These are phyloP conservation scores for Penicillium digitatum DNA, from an alignment of 2,329 filamentous ascomycete species.

Conservation along the genomic window DNA sequence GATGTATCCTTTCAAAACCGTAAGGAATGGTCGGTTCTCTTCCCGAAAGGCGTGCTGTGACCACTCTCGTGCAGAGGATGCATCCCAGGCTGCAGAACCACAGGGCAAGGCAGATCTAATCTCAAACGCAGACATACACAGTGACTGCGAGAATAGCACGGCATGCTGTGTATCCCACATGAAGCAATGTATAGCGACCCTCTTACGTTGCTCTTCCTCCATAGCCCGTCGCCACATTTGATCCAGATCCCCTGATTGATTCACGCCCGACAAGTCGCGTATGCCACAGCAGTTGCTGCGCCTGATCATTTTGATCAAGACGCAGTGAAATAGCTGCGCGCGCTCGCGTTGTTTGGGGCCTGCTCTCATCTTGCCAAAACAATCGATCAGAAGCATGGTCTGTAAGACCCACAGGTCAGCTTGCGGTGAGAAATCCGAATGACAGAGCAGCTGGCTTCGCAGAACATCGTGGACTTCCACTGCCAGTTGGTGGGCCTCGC, in stretches of 20 bases:
- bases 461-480: slow-evolving; percentile 61
- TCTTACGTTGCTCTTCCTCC: slow-evolving; percentile 56
- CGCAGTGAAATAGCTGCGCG: slow-evolving; percentile 57
- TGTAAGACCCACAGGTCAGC: slow-evolving; percentile 60
- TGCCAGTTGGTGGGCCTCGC: slow-evolving; percentile 57
- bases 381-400: slow-evolving; percentile 60
- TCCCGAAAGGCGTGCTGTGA: slow-evolving; percentile 40
- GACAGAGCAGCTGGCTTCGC: slow-evolving; percentile 57
- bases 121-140: slow-evolving; percentile 64
- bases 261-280: slow-evolving; percentile 34
- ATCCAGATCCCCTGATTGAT: slow-evolving; percentile 42
- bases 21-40: slow-evolving; percentile 45
- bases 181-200: slow-evolving; percentile 59
- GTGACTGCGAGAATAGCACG: slow-evolving; percentile 61
- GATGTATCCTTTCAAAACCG: slow-evolving; percentile 56
- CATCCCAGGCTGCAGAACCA: slow-evolving; percentile 55
- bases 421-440: slow-evolving; percentile 55
- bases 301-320: slow-evolving; percentile 54
- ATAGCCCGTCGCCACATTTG: slow-evolving; percentile 53
- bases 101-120: slow-evolving; percentile 56
- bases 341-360: slow-evolving; percentile 62
- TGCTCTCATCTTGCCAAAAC: slow-evolving; percentile 61
- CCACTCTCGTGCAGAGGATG: slow-evolving; percentile 52
- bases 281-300: slow-evolving; percentile 52
- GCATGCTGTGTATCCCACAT: slow-evolving; percentile 65